Evolutionary conservation across 2,329 filamentous ascomycete genomes (phyloP).

Genomic region (Talaromyces sp.): DNA sequence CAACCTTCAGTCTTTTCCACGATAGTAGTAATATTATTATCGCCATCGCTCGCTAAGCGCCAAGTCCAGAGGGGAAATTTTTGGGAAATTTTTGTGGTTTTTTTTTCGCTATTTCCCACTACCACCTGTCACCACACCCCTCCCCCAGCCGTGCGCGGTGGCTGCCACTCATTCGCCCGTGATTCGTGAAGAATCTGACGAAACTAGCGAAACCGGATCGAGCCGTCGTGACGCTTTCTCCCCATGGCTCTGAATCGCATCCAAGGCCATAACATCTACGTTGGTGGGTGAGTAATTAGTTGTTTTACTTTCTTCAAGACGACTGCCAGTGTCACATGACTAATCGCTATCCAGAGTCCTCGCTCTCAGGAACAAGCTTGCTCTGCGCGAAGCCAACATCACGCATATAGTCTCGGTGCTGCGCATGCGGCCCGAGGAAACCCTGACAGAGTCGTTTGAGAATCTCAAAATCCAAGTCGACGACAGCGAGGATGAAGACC

Average conservation of each 20-base stretch:
- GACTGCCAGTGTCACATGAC: neutral
- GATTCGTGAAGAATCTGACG: neutral
- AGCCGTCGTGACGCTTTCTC: neutral
- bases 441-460: conserved; percentile 55
- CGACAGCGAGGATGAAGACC: conserved; percentile 83
- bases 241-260: conserved; percentile 56
- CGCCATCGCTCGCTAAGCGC: neutral
- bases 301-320: neutral
- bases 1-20: too few species aligned
- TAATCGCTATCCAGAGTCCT: conserved; percentile 58
- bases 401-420: conserved; percentile 88
- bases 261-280: conserved; percentile 66
- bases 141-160: neutral
- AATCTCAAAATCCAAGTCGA: conserved; percentile 81
- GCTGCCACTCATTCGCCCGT: neutral
- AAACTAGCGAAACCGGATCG: neutral
- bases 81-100: neutral
- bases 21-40: too few species aligned
- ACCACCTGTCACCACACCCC: neutral
- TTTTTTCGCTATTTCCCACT: neutral
- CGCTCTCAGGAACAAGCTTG: conserved; percentile 65
- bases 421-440: conserved; percentile 39
- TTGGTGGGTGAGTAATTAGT: conserved; percentile 61
- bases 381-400: conserved; percentile 67
- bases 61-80: neutral